Conservation (phyloP, 768 basidiomycete genomes). For the Pleurotus tuoliensis region DNA sequence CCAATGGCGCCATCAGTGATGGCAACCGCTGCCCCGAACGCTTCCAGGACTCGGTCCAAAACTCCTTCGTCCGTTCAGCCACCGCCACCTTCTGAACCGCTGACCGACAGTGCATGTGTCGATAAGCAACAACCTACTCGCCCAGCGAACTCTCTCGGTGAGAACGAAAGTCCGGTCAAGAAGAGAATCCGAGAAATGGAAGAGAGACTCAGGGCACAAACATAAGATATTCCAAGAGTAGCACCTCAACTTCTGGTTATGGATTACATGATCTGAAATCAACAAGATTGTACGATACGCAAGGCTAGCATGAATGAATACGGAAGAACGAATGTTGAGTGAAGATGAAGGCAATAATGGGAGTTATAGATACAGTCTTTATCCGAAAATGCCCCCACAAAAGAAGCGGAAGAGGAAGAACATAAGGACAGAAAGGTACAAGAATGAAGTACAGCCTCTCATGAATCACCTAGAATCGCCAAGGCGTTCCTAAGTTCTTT, state of each 20-base stretch:
- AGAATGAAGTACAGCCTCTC: background rate
- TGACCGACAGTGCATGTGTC: too few relatives aligned
- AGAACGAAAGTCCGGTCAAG: conserved; percentile 28
- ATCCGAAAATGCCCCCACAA: background rate
- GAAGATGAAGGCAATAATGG: background rate
- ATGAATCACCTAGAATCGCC: conserved; percentile 51
- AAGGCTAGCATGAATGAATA: too few relatives aligned
- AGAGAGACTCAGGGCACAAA: conserved; percentile 11
- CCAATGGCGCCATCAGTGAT: too few relatives aligned
- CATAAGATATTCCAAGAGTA: background rate
- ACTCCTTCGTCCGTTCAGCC: too few relatives aligned
- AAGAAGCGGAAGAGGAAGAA: background rate
- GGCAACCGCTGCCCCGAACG: too few relatives aligned
- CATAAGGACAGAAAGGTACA: background rate
- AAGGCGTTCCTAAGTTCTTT: conserved; percentile 81
- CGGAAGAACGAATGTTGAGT: too few relatives aligned
- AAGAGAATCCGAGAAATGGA: conserved; percentile 37
- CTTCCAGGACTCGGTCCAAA: too few relatives aligned
- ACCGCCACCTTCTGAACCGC: too few relatives aligned
- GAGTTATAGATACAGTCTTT: background rate
- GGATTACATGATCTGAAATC: background rate
- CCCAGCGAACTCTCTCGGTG: background rate
- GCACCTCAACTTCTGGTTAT: background rate
- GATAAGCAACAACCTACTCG: background rate
- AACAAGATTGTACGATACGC: too few relatives aligned